A percentile compares a stretch with the other conserved stretches of the same genome.
These are phyloP conservation scores for Nigrospora oryzae DNA, from an alignment of 2,329 filamentous ascomycete genomes.

Conservation along the genomic window DNA sequence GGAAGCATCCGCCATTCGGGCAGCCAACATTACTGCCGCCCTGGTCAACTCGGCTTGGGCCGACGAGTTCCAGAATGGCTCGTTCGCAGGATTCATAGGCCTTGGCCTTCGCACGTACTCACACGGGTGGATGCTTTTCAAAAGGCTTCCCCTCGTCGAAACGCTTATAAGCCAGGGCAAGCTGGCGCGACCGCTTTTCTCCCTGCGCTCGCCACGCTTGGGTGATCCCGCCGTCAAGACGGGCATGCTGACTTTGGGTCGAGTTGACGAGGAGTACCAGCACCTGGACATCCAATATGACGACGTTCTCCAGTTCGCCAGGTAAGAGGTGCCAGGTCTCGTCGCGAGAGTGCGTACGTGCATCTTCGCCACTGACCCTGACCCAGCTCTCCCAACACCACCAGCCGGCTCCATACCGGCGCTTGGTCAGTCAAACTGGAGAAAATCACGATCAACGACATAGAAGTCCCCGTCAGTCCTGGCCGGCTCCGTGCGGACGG, in stretches of 20 bases:
- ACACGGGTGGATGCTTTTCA: neutral
- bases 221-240: neutral
- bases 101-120: neutral
- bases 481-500: neutral
- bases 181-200: conserved; percentile 1
- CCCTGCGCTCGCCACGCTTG: neutral
- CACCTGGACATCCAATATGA: neutral
- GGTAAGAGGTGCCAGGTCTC: neutral
- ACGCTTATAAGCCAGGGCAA: neutral
- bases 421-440: neutral
- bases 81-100: neutral
- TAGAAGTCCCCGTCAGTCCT: neutral
- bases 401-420: neutral
- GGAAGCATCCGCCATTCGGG: neutral
- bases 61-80: neutral
- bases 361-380: neutral
- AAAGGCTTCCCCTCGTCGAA: neutral
- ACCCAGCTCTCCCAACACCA: neutral
- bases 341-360: neutral
- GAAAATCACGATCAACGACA: neutral
- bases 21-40: neutral
- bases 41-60: neutral
- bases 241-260: neutral
- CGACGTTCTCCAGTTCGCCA: neutral
- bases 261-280: neutral